phyloP scores from a whole-genome alignment of 148 eudicot species.

The Linanthus parryae region DNA sequence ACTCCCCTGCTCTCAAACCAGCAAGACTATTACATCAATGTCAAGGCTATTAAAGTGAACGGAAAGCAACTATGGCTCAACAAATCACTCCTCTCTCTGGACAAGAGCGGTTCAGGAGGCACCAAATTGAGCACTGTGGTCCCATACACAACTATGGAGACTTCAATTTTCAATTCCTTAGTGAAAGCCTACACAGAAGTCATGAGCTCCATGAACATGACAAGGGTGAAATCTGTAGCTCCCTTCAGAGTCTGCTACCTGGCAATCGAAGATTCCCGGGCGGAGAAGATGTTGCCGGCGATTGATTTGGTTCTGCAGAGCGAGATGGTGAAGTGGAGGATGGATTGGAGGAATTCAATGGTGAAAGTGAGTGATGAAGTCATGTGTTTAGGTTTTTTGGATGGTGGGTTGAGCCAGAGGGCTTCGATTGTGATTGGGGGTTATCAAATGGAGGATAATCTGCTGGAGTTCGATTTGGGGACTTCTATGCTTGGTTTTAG shows the following conservation, averaged over 20 bases:
- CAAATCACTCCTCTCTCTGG: too few relatives aligned
- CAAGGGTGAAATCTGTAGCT: conserved; percentile 24
- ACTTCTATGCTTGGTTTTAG: conserved; percentile 71
- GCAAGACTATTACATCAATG: conserved; percentile 2
- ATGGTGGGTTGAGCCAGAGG: conserved; percentile 43
- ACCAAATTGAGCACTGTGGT: conserved; percentile 26
- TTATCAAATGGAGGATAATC: conserved; percentile 71
- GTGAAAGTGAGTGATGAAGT: conserved; percentile 45
- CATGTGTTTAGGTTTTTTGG: conserved; percentile 65
- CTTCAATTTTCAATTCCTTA: conserved; percentile 22
- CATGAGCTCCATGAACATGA: conserved; percentile 31
- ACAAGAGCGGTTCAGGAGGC: too few relatives aligned
- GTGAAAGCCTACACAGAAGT: conserved; percentile 21
- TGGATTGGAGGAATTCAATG: conserved; percentile 54
- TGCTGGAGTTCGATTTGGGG: conserved; percentile 67
- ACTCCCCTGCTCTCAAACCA: conserved; percentile 2
- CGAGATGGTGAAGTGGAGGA: conserved; percentile 82
- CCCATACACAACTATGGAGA: conserved; percentile 39
- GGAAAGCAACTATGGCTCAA: background rate
- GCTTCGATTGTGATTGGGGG: conserved; percentile 58
- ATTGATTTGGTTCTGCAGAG: conserved; percentile 71
- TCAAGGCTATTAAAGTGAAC: conserved; percentile 5
- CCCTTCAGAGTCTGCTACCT: conserved; percentile 49
- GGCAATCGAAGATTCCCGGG: background rate
- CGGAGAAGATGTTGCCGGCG: conserved; percentile 28